Conservation (phyloP, 805 yeast species). For the Teunomyces cretensis region DNA sequence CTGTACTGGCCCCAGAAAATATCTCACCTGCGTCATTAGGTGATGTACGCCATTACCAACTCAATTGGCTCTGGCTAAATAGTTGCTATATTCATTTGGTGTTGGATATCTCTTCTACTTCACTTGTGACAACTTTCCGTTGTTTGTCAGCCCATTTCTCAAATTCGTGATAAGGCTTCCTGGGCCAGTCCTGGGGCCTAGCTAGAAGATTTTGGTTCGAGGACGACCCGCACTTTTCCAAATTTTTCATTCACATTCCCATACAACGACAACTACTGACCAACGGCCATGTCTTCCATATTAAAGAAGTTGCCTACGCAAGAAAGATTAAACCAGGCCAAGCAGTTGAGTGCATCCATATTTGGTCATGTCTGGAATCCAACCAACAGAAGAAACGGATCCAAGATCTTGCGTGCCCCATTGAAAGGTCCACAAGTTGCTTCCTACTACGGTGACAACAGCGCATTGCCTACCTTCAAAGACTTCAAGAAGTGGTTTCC, state of each 20-base stretch:
- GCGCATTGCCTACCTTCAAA: constrained; percentile 62
- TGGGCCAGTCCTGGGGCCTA: too few species aligned
- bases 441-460: constrained; percentile 68
- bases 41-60: too few species aligned
- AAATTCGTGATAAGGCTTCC: too few species aligned
- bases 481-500: constrained; percentile 57
- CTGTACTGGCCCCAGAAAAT: too few species aligned
- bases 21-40: too few species aligned
- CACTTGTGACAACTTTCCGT: too few species aligned
- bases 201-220: background rate
- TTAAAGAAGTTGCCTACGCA: constrained; percentile 38
- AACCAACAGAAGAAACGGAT: constrained; percentile 62
- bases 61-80: too few species aligned
- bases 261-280: background rate
- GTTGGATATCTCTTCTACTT: too few species aligned
- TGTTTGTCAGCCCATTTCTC: too few species aligned
- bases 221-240: background rate
- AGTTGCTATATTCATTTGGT: too few species aligned
- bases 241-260: background rate
- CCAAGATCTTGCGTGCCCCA: constrained; percentile 65
- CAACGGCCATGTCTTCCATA: constrained; percentile 19
- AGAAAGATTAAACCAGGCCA: constrained; percentile 53
- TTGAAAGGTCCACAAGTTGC: constrained; percentile 72
- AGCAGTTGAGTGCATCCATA: constrained; percentile 60
- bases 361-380: constrained; percentile 77